Conservation (phyloP, 2,329 filamentous ascomycete species). For the Hypomyces rosellus region DNA sequence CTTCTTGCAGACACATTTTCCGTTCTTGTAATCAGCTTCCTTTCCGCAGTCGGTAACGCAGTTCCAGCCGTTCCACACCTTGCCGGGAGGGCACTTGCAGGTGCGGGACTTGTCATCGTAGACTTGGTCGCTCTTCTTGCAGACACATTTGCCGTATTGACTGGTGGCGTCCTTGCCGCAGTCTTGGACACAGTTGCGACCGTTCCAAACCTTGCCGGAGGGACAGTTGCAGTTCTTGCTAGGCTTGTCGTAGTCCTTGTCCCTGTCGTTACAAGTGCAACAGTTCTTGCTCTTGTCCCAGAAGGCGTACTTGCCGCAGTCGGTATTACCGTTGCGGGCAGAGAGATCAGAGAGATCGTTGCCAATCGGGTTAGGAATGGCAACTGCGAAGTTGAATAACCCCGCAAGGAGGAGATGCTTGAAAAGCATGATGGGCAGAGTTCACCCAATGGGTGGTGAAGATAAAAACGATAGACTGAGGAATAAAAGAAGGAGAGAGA, state of each 20-base stretch:
- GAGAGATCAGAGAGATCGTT: neutral
- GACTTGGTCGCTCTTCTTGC: conserved; percentile 4
- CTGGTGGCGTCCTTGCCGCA: conserved; percentile 1
- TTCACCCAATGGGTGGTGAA: too few relatives aligned
- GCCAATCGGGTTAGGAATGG: neutral
- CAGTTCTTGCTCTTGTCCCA: neutral
- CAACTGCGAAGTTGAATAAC: neutral
- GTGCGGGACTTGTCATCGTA: neutral
- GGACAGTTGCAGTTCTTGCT: conserved; percentile 7
- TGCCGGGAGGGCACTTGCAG: conserved; percentile 4
- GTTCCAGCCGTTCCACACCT: neutral
- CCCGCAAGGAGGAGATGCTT: neutral
- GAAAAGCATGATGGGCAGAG: conserved; percentile 3
- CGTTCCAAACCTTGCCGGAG: neutral
- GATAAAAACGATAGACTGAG: too few relatives aligned
- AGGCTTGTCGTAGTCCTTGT: neutral
- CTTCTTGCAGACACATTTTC: conserved; percentile 8
- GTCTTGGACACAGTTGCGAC: conserved; percentile 1
- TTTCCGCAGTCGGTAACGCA: conserved; percentile 4
- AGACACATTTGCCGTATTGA: conserved; percentile 1
- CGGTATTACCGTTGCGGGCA: neutral
- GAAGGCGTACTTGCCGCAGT: conserved; percentile 1
- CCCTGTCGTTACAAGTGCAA: conserved; percentile 5
- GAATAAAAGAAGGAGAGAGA: neutral
- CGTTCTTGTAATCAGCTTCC: conserved; percentile 1